phyloP scores from a whole-genome alignment of 768 basidiomycete species.

The Russula olivacea region DNA sequence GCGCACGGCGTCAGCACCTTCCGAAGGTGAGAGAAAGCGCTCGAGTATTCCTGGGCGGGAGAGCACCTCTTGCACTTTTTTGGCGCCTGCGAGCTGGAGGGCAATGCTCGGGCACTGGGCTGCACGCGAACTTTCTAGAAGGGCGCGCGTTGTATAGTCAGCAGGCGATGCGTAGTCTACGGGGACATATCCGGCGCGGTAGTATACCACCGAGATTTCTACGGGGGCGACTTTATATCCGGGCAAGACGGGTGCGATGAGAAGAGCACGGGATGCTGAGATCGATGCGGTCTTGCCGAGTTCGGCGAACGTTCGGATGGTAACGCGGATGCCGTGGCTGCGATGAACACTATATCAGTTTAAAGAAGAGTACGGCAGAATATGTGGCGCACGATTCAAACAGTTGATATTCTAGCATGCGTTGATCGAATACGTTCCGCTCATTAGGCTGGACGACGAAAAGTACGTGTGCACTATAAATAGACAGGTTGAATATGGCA shows the following conservation, averaged over 20 bases:
- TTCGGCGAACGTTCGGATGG: constrained; percentile 72
- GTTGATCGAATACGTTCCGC: constrained; percentile 93
- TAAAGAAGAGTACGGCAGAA: background rate
- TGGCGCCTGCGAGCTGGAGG: constrained; percentile 91
- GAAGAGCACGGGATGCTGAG: constrained; percentile 40
- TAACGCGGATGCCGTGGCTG: constrained; percentile 68
- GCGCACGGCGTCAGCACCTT: constrained; percentile 51
- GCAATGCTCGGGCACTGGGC: constrained; percentile 92
- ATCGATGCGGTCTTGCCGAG: constrained; percentile 48
- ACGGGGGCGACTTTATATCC: constrained; percentile 33
- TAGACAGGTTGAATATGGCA: background rate
- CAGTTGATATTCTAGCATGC: constrained; percentile 81
- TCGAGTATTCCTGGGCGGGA: constrained; percentile 68
- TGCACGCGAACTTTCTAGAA: constrained; percentile 74
- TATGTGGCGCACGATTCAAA: constrained; percentile 54
- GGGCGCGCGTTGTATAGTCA: constrained; percentile 68
- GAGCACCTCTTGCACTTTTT: constrained; percentile 91
- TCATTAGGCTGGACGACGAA: constrained; percentile 89
- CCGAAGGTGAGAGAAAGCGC: constrained; percentile 50
- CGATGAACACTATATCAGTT: background rate
- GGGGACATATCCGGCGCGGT: constrained; percentile 84
- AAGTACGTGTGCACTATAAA: constrained; percentile 52
- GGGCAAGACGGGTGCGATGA: constrained; percentile 32
- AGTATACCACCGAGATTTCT: constrained; percentile 88
- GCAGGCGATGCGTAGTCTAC: constrained; percentile 62